Evolutionary conservation across 768 basidiomycete species (phyloP).

Genomic region (Auricularia cornea): DNA sequence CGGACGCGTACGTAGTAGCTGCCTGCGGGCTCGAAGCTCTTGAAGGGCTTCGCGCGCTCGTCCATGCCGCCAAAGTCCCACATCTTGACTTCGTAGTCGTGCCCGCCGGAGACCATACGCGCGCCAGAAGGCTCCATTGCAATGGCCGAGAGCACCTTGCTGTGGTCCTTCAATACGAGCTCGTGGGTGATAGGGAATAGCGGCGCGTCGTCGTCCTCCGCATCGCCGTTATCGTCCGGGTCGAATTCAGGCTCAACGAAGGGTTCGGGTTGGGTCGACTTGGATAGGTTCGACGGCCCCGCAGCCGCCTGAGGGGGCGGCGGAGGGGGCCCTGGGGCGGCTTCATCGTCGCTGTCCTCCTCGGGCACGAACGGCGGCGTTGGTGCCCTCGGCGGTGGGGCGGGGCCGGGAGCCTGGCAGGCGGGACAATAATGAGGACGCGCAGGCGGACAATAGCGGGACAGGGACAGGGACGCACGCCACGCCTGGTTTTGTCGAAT

Average conservation of each 20-base stretch:
- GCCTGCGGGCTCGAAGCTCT: constrained; percentile 91
- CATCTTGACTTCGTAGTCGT: constrained; percentile 96
- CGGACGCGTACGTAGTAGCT: constrained; percentile 69
- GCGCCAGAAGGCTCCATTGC: constrained; percentile 92
- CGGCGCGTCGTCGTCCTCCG: constrained; percentile 34
- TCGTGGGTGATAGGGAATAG: constrained; percentile 87
- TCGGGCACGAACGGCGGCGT: constrained; percentile 5
- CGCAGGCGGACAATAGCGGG: background rate
- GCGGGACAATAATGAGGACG: background rate
- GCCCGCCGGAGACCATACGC: constrained; percentile 80
- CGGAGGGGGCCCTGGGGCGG: constrained; percentile 21
- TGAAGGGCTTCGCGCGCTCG: constrained; percentile 78
- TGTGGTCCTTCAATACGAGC: constrained; percentile 87
- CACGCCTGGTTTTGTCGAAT: constrained; percentile 67
- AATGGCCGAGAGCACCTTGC: constrained; percentile 89
- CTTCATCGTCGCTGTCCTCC: constrained; percentile 14
- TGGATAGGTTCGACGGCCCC: background rate
- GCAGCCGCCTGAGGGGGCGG: constrained; percentile 16
- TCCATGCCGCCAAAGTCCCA: constrained; percentile 99
- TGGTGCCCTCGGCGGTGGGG: constrained; percentile 7
- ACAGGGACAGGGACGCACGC: background rate
- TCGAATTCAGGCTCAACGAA: constrained; percentile 34
- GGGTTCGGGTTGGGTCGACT: constrained; percentile 22
- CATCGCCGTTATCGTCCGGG: constrained; percentile 15
- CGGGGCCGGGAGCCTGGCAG: background rate